phyloP scores from a whole-genome alignment of 164 flowering plant species.

The Piper betle region DNA sequence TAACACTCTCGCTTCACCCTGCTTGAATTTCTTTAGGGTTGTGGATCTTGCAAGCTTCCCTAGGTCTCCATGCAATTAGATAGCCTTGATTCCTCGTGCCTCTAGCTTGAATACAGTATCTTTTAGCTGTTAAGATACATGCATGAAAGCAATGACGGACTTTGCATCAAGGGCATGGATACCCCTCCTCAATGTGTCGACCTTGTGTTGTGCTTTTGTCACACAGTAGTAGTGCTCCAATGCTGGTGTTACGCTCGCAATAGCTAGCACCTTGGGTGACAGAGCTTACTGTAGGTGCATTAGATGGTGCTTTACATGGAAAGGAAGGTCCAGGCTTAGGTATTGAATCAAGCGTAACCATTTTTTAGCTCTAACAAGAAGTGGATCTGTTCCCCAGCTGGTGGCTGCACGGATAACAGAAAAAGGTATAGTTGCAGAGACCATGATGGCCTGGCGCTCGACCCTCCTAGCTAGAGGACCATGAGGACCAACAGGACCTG shows the following conservation, averaged over 20 bases:
- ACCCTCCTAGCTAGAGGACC: constrained; percentile 15
- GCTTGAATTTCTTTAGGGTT: constrained; percentile 66
- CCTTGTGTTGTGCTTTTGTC: constrained; percentile 67
- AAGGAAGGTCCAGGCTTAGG: constrained; percentile 31
- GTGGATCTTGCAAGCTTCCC: constrained; percentile 83
- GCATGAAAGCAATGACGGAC: constrained; percentile 89
- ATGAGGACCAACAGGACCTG: constrained; percentile 14
- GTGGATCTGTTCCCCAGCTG: constrained; percentile 77
- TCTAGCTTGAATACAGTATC: constrained; percentile 86
- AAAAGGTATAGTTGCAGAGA: constrained; percentile 90
- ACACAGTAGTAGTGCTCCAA: constrained; percentile 71
- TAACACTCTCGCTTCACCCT: constrained; percentile 70
- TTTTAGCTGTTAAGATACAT: constrained; percentile 69
- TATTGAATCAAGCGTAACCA: constrained; percentile 57
- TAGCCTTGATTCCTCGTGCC: constrained; percentile 84
- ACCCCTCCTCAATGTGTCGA: constrained; percentile 81
- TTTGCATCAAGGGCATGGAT: constrained; percentile 87
- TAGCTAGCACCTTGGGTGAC: constrained; percentile 35
- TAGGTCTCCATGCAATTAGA: constrained; percentile 89
- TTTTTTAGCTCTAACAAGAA: constrained; percentile 75
- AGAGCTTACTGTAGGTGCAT: constrained; percentile 15
- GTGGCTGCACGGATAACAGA: constrained; percentile 84
- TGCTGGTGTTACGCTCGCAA: constrained; percentile 64
- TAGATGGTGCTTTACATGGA: constrained; percentile 18
- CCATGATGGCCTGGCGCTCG: constrained; percentile 72